These are phyloP conservation scores for Polytrichum commune DNA, from an alignment of 225 moss, liverwort and hornwort species.

Conservation along the genomic window DNA sequence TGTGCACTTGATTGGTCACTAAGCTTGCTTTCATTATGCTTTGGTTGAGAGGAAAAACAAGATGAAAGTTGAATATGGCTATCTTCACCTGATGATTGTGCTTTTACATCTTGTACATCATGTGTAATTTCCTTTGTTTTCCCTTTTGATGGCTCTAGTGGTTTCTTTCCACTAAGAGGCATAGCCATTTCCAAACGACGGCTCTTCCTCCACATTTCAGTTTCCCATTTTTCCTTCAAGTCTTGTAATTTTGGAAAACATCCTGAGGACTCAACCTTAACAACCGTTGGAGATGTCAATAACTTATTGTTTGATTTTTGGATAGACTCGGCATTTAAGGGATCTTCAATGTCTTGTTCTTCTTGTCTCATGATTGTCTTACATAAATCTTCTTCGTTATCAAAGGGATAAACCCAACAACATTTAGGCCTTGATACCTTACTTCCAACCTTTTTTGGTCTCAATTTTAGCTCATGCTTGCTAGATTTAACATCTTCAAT, in stretches of 20 bases:
- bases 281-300: no score
- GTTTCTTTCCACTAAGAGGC: not conserved
- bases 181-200: no score
- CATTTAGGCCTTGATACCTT: not conserved
- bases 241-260: not conserved
- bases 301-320: not conserved
- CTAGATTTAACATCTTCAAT: not conserved
- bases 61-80: no score
- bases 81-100: no score
- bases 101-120: no score
- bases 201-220: not conserved
- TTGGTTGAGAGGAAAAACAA: no score
- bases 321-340: not conserved
- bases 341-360: not conserved
- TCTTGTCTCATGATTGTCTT: not conserved
- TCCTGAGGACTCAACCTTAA: no score
- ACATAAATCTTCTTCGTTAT: not conserved
- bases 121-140: no score
- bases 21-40: no score
- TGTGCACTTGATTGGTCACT: no score
- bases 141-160: no score
- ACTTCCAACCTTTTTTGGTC: not conserved
- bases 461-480: not conserved
- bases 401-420: not conserved
- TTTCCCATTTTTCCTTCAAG: slow-evolving; percentile 4